Percentiles rank a stretch among this genome's conserved stretches.
These are phyloP conservation scores for Aspergillus terreus DNA, from an alignment of 2,329 filamentous ascomycete species.

Conservation along the genomic window DNA sequence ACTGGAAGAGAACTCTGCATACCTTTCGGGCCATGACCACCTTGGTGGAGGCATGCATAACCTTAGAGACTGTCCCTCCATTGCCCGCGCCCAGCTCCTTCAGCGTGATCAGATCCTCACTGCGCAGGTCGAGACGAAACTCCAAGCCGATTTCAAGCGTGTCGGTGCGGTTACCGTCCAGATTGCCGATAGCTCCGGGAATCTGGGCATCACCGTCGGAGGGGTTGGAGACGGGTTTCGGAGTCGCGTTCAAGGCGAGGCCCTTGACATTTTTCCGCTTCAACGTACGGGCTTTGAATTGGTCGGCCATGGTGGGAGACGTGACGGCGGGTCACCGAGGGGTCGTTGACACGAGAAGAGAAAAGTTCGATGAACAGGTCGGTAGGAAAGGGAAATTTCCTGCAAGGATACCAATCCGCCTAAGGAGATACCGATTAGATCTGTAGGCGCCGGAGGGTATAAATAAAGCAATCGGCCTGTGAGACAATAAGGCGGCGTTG, in stretches of 20 bases:
- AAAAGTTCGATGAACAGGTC: conserved; percentile 11
- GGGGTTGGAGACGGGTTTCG: conserved; percentile 64
- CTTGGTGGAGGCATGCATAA: conserved; percentile 89
- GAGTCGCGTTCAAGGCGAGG: conserved; percentile 77
- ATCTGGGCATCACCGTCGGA: conserved; percentile 67
- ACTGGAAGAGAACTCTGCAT: conserved; percentile 12
- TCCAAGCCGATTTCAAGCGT: conserved; percentile 94
- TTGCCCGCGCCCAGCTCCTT: conserved; percentile 96
- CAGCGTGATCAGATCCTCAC: conserved; percentile 86
- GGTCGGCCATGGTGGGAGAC: conserved; percentile 50
- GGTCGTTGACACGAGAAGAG: conserved; percentile 6
- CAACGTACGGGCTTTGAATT: conserved; percentile 71
- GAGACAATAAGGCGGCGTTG: neutral
- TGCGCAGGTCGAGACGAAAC: conserved; percentile 87
- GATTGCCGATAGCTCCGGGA: conserved; percentile 57
- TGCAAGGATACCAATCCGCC: neutral
- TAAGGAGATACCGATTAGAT: neutral
- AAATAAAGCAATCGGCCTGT: neutral
- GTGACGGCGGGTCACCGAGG: neutral
- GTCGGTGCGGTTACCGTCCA: conserved; percentile 59
- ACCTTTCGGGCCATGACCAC: conserved; percentile 99
- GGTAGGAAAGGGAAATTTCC: neutral
- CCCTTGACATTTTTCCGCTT: conserved; percentile 99
- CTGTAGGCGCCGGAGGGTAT: neutral
- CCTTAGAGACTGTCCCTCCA: conserved; percentile 97